Conservation (phyloP, 139 green algal species). For the Haematococcus sp. region DNA sequence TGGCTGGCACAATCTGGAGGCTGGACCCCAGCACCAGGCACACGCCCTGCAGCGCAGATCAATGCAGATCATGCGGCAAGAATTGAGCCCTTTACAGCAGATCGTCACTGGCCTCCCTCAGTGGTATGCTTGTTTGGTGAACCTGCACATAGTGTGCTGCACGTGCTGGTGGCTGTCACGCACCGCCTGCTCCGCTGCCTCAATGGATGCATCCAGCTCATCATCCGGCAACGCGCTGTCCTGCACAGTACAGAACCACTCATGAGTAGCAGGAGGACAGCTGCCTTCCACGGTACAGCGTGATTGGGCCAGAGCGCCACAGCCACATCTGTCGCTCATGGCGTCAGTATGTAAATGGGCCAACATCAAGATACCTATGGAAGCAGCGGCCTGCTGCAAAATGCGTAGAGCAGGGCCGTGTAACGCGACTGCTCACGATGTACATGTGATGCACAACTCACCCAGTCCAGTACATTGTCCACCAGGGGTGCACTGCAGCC, state of each 20-base stretch:
- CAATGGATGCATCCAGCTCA: constrained; percentile 74
- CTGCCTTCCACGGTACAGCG: too few species aligned
- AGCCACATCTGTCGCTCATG: too few species aligned
- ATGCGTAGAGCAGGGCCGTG: too few species aligned
- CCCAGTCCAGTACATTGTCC: constrained; percentile 86
- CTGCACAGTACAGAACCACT: constrained; percentile 12
- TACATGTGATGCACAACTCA: not conserved
- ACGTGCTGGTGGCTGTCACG: not conserved
- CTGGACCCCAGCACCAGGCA: constrained; percentile 83
- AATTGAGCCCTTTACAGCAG: not conserved
- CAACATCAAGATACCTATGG: too few species aligned
- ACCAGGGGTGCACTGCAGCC: constrained; percentile 61
- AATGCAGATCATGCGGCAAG: not conserved
- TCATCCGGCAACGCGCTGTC: constrained; percentile 81
- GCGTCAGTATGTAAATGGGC: too few species aligned
- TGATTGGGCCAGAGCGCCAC: too few species aligned
- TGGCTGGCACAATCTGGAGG: constrained; percentile 88
- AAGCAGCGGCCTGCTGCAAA: too few species aligned
- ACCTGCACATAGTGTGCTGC: too few species aligned
- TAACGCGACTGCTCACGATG: too few species aligned
- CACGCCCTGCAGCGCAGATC: constrained; percentile 50
- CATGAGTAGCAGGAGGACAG: too few species aligned
- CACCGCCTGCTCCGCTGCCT: constrained; percentile 53
- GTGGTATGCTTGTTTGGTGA: not conserved
- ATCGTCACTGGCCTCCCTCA: not conserved